phyloP scores from a whole-genome alignment of 768 basidiomycete species.

The Lactarius sp. region DNA sequence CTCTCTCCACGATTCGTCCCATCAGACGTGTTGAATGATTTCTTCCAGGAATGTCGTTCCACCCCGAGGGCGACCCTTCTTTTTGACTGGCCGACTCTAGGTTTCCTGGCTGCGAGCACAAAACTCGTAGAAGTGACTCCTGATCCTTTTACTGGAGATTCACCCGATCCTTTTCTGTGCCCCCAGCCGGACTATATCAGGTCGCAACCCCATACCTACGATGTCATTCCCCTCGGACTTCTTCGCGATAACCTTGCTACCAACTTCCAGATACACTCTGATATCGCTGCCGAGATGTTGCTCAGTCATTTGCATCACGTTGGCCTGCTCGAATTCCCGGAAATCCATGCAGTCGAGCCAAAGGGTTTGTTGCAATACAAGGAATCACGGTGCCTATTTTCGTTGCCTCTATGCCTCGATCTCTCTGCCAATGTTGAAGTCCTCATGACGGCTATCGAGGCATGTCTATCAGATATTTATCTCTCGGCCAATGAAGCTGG shows the following conservation, averaged over 20 bases:
- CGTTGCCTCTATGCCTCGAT: conserved; percentile 67
- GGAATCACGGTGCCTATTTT: conserved; percentile 50
- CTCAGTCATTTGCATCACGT: conserved; percentile 57
- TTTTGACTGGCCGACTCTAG: conserved; percentile 64
- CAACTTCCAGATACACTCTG: conserved; percentile 53
- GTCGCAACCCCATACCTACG: conserved; percentile 44
- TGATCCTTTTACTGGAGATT: conserved; percentile 24
- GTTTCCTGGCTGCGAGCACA: conserved; percentile 55
- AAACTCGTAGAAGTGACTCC: conserved; percentile 35
- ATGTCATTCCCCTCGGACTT: conserved; percentile 53
- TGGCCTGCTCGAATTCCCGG: conserved; percentile 53
- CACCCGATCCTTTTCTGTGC: conserved; percentile 47
- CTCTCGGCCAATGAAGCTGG: conserved; percentile 71
- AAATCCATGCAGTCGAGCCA: conserved; percentile 36
- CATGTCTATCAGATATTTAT: conserved; percentile 64
- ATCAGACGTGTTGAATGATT: conserved; percentile 49
- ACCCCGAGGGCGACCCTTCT: conserved; percentile 45
- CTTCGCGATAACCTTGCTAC: conserved; percentile 55
- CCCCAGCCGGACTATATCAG: conserved; percentile 29
- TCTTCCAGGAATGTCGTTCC: conserved; percentile 46
- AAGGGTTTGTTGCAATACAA: conserved; percentile 34
- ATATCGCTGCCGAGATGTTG: conserved; percentile 46
- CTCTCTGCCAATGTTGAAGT: conserved; percentile 67
- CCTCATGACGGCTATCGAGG: conserved; percentile 65
- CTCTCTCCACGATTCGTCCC: conserved; percentile 37